These are phyloP conservation scores for Rhododendron mucronatum DNA, from an alignment of 148 eudicot genomes.

Conservation along the genomic window DNA sequence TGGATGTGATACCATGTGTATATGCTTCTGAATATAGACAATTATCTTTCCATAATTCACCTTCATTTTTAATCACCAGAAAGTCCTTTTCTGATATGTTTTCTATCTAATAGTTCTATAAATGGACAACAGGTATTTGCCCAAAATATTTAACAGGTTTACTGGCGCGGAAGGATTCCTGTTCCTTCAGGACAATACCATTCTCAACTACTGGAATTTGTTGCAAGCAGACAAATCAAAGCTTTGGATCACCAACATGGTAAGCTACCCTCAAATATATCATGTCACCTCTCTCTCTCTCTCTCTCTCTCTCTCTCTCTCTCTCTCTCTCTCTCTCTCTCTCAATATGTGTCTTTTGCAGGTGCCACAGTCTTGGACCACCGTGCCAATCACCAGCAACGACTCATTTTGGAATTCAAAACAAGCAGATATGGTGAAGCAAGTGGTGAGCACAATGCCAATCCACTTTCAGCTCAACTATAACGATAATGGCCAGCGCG, in stretches of 20 bases:
- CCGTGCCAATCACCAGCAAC: slow-evolving; percentile 32
- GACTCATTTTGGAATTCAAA: slow-evolving; percentile 44
- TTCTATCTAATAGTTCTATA: neutral
- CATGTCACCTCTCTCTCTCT: slow-evolving; percentile 9
- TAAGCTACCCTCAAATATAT: slow-evolving; percentile 10
- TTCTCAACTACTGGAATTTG: slow-evolving; percentile 92
- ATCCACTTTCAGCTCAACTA: slow-evolving; percentile 78
- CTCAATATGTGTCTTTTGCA: slow-evolving; percentile 8
- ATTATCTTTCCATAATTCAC: neutral
- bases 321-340: neutral
- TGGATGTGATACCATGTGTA: neutral
- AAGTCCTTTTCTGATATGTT: neutral
- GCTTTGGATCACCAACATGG: slow-evolving; percentile 88
- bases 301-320: neutral
- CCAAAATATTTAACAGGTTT: slow-evolving; percentile 56
- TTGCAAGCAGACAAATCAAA: slow-evolving; percentile 74
- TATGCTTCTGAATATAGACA: neutral
- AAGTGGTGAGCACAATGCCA: slow-evolving; percentile 73
- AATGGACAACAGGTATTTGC: slow-evolving; percentile 54
- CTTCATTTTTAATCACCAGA: neutral
- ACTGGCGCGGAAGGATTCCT: slow-evolving; percentile 77
- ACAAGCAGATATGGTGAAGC: slow-evolving; percentile 76
- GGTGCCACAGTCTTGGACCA: slow-evolving; percentile 67
- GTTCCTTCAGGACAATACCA: slow-evolving; percentile 69
- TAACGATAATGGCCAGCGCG: slow-evolving; percentile 38